phyloP scores from a whole-genome alignment of 768 basidiomycete species.

The Naganishia friedmannii region DNA sequence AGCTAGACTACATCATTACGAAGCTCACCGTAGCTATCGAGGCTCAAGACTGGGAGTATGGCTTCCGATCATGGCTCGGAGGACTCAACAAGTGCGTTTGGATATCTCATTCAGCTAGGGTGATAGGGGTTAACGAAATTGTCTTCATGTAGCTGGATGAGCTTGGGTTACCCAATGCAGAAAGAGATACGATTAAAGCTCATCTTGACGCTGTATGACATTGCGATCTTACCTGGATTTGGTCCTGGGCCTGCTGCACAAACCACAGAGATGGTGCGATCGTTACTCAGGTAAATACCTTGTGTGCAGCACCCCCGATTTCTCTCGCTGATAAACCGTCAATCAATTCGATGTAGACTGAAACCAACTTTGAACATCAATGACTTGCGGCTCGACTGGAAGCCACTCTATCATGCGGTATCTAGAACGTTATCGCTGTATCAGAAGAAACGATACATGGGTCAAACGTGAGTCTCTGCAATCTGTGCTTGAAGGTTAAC shows the following conservation, averaged over 20 bases:
- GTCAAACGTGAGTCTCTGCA: conserved; percentile 42
- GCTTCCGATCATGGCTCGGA: conserved; percentile 73
- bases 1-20: conserved; percentile 70
- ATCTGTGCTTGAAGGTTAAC: neutral
- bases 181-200: conserved; percentile 71
- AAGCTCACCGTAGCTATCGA: conserved; percentile 69
- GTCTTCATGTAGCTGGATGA: conserved; percentile 62
- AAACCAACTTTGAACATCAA: conserved; percentile 41
- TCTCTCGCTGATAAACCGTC: neutral
- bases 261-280: conserved; percentile 22
- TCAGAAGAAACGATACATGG: conserved; percentile 56
- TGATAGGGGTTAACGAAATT: conserved; percentile 26
- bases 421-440: conserved; percentile 58
- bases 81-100: conserved; percentile 62
- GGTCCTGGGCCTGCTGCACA: conserved; percentile 17
- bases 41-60: conserved; percentile 77
- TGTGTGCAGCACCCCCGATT: neutral
- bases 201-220: conserved; percentile 73
- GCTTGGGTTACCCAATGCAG: conserved; percentile 82
- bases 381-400: conserved; percentile 49
- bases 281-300: conserved; percentile 22
- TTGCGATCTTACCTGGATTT: conserved; percentile 58
- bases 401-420: conserved; percentile 44
- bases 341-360: conserved; percentile 6
- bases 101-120: neutral